These are phyloP conservation scores for Penicillium psychrofluorescens DNA, from an alignment of 495 filamentous ascomycete species.

Conservation along the genomic window DNA sequence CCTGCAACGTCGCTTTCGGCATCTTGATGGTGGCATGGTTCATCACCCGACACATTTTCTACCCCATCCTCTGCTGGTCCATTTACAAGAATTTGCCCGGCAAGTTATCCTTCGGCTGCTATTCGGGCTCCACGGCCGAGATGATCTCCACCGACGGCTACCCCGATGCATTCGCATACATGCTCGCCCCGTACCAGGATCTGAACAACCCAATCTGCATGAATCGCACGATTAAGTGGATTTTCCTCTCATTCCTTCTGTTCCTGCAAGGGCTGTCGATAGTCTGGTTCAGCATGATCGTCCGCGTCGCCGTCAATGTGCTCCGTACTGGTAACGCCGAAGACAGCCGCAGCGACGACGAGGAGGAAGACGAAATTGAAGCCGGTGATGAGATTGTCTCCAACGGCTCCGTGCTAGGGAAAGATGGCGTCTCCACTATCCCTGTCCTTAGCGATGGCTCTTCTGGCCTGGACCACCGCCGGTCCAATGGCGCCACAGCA, in stretches of 20 bases:
- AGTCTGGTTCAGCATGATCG: conserved; percentile 86
- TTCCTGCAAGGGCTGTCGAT: conserved; percentile 73
- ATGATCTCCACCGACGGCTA: conserved; percentile 49
- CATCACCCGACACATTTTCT: conserved; percentile 72
- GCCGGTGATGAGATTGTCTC: conserved; percentile 32
- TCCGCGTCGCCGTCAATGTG: conserved; percentile 69
- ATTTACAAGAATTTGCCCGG: conserved; percentile 63
- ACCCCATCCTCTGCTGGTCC: conserved; percentile 69
- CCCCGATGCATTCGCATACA: conserved; percentile 49
- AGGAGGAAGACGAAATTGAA: conserved; percentile 70
- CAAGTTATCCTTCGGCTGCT: conserved; percentile 64
- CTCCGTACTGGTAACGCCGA: conserved; percentile 72
- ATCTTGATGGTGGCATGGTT: conserved; percentile 86
- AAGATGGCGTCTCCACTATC: conserved; percentile 17
- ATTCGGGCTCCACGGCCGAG: conserved; percentile 47
- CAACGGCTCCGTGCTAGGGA: conserved; percentile 30
- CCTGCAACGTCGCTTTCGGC: conserved; percentile 81
- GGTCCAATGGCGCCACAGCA: conserved; percentile 25
- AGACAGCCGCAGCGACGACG: conserved; percentile 82
- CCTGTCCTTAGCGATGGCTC: conserved; percentile 23
- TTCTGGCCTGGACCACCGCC: conserved; percentile 39
- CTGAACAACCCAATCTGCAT: conserved; percentile 69
- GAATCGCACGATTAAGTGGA: conserved; percentile 59
- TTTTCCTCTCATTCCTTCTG: conserved; percentile 69
- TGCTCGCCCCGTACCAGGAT: conserved; percentile 62